Percentiles rank a stretch among this genome's conserved stretches.
Conservation (phyloP, 331 rosid genomes). For the Cucumis variabilis region DNA sequence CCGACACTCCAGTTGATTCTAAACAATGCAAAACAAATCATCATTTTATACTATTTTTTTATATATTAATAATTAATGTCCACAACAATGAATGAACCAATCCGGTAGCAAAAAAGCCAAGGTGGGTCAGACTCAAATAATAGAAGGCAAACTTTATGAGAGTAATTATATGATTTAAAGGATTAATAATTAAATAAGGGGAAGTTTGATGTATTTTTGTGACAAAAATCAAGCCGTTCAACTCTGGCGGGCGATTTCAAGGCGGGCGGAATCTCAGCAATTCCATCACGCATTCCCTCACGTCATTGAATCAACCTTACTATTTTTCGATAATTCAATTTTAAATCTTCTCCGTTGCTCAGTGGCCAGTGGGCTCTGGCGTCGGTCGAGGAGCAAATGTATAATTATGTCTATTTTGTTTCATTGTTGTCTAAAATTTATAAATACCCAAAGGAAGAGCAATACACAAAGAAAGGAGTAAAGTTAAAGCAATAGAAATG, state of each 20-base stretch:
- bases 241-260: not conserved
- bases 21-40: not conserved
- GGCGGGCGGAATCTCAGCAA: conserved; percentile 10
- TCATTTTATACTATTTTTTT: not conserved
- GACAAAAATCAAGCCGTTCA: not conserved
- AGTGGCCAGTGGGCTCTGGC: not conserved
- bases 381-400: not conserved
- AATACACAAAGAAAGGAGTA: not conserved
- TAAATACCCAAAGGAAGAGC: not conserved
- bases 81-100: too few relatives aligned
- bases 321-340: not conserved
- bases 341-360: not conserved
- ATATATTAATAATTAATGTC: too few relatives aligned
- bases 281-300: not conserved
- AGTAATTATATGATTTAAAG: not conserved
- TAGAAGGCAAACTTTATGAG: not conserved
- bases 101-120: not conserved
- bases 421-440: not conserved
- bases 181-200: not conserved
- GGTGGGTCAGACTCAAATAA: not conserved
- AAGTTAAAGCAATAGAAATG: conserved; percentile 21
- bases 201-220: not conserved
- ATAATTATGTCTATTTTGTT: not conserved
- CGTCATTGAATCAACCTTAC: not conserved
- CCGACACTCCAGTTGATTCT: not conserved